These are phyloP conservation scores for Astragalus membranaceus DNA, from an alignment of 306 rosid genomes.

Conservation along the genomic window DNA sequence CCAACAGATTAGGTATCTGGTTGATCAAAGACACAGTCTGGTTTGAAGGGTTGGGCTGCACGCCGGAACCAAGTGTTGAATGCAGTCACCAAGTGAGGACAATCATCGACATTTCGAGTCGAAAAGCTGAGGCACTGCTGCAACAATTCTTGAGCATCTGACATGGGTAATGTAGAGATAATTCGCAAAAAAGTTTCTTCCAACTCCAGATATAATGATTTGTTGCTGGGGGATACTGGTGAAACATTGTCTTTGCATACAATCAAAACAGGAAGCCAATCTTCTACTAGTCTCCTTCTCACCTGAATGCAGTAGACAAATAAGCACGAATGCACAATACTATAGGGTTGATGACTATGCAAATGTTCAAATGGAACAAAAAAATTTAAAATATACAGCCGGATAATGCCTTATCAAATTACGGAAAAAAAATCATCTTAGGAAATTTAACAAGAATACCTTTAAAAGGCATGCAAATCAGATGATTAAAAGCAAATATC, in stretches of 20 bases:
- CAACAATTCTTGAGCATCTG: conserved; percentile 81
- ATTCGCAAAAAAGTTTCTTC: conserved; percentile 77
- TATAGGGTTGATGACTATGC: neutral
- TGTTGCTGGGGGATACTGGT: conserved; percentile 60
- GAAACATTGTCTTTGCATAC: conserved; percentile 77
- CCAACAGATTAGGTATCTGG: neutral
- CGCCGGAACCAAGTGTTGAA: conserved; percentile 97
- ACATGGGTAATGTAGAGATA: conserved; percentile 84
- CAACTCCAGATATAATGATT: conserved; percentile 55
- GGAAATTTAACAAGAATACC: neutral
- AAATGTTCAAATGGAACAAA: neutral
- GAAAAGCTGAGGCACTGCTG: conserved; percentile 86
- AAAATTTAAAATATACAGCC: neutral
- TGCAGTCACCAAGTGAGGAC: conserved; percentile 76
- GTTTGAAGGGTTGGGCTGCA: conserved; percentile 41
- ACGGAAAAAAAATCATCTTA: neutral
- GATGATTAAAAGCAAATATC: neutral
- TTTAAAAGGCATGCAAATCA: neutral
- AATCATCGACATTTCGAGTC: conserved; percentile 75
- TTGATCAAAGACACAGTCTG: conserved; percentile 21
- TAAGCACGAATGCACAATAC: neutral
- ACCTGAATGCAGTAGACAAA: conserved; percentile 43
- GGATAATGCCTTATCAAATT: neutral
- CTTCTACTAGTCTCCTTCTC: conserved; percentile 75
- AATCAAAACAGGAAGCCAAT: conserved; percentile 90